Conservation (phyloP, 2,329 filamentous ascomycete species). For the Cytospora chrysosperma region DNA sequence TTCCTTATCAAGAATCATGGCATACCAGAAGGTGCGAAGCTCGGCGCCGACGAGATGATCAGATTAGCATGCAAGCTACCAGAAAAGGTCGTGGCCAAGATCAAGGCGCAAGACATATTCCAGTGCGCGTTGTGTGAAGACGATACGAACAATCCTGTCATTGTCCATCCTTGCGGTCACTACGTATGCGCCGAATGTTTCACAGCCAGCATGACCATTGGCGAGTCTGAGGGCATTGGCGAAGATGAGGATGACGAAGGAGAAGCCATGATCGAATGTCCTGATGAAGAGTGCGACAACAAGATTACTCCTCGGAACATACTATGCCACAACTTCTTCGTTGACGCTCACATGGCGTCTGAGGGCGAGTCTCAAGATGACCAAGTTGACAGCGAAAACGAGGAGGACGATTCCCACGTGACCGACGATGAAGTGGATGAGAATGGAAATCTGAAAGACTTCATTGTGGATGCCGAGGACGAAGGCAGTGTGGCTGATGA, state of each 20-base stretch:
- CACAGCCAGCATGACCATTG: constrained; percentile 25
- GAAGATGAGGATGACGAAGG: background rate
- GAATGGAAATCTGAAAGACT: background rate
- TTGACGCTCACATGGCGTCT: background rate
- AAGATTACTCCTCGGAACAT: constrained; percentile 6
- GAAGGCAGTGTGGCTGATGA: background rate
- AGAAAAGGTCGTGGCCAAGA: constrained; percentile 22
- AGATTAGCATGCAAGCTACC: constrained; percentile 28
- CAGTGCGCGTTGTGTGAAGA: constrained; percentile 7
- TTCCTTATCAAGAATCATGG: constrained; percentile 50
- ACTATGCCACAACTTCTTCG: constrained; percentile 7
- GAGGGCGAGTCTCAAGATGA: background rate
- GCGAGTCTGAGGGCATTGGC: background rate
- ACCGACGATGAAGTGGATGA: background rate
- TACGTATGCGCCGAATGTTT: constrained; percentile 32
- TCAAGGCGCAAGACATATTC: background rate
- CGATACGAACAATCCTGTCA: constrained; percentile 25
- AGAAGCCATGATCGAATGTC: background rate
- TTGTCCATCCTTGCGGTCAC: constrained; percentile 35
- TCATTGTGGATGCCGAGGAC: background rate
- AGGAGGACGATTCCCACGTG: background rate
- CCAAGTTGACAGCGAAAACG: background rate
- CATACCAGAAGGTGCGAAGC: constrained; percentile 31
- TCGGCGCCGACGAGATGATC: constrained; percentile 31
- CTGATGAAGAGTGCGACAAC: background rate